Percentiles rank a stretch among this genome's conserved stretches.
These are phyloP conservation scores for Pseudocercospora crystallina DNA, from an alignment of 2,329 filamentous ascomycete genomes.

Conservation along the genomic window DNA sequence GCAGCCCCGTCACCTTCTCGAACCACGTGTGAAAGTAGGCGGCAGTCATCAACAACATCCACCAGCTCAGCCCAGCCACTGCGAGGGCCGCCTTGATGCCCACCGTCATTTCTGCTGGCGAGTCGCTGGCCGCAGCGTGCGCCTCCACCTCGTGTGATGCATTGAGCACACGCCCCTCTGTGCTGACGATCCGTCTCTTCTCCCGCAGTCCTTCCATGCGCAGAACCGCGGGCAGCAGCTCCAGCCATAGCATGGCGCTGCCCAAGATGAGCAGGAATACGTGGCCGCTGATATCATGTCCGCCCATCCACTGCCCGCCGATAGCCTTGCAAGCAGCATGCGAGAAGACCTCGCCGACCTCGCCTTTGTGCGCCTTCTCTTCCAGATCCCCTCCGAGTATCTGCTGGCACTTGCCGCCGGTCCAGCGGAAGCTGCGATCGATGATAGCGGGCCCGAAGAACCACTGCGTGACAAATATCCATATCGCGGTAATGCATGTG, in stretches of 20 bases:
- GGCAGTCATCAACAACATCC: conserved; percentile 98
- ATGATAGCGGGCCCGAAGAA: conserved; percentile 90
- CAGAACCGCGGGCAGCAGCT: conserved; percentile 66
- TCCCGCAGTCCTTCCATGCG: conserved; percentile 52
- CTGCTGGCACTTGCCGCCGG: conserved; percentile 77
- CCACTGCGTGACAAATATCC: conserved; percentile 92
- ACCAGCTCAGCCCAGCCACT: conserved; percentile 72
- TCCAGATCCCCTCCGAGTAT: conserved; percentile 47
- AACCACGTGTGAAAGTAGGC: conserved; percentile 99
- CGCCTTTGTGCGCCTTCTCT: conserved; percentile 41
- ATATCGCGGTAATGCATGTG: conserved; percentile 69
- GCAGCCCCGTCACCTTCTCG: conserved; percentile 69
- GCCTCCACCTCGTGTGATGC: conserved; percentile 44
- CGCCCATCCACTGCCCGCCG: conserved; percentile 85
- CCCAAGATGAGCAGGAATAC: conserved; percentile 89
- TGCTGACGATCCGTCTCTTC: conserved; percentile 65
- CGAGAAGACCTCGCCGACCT: conserved; percentile 59
- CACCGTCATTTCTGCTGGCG: conserved; percentile 34
- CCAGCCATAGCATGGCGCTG: conserved; percentile 77
- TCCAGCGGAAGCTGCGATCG: conserved; percentile 84
- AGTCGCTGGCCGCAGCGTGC: conserved; percentile 38
- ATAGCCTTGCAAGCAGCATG: conserved; percentile 77
- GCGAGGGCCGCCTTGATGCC: conserved; percentile 56
- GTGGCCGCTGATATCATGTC: conserved; percentile 93
- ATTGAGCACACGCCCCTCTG: conserved; percentile 60